Percentiles rank a stretch among this genome's conserved stretches.
These are phyloP conservation scores for Boeremia lycopersici DNA, from an alignment of 2,329 filamentous ascomycete genomes.

Conservation along the genomic window DNA sequence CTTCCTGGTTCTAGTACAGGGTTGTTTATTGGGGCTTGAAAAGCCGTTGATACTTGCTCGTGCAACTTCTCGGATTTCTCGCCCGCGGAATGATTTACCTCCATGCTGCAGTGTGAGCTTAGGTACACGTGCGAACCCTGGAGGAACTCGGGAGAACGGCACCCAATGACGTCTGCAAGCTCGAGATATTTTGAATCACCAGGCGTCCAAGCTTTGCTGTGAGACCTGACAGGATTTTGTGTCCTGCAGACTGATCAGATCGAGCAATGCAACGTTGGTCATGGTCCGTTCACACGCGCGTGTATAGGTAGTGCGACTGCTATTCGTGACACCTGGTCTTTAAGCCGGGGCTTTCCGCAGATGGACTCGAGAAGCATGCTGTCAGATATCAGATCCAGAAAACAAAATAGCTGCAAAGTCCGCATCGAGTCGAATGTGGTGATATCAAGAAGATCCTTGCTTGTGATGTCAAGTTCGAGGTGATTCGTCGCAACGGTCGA, in stretches of 20 bases:
- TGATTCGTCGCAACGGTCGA: constrained; percentile 5
- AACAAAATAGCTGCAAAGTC: not conserved
- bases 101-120: not conserved
- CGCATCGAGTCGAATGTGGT: not conserved
- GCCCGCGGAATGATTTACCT: constrained; percentile 5
- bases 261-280: not conserved
- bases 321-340: not conserved
- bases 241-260: constrained; percentile 9
- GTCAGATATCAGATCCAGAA: not conserved
- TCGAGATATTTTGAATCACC: constrained; percentile 1
- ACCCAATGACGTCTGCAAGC: not conserved
- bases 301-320: not conserved
- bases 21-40: constrained; percentile 3
- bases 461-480: not conserved
- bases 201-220: not conserved
- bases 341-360: constrained; percentile 13
- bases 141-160: not conserved
- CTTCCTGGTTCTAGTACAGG: not conserved
- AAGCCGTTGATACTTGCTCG: constrained; percentile 1
- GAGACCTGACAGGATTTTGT: not conserved
- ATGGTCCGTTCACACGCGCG: constrained; percentile 5
- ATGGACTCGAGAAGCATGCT: not conserved
- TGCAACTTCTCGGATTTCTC: not conserved
- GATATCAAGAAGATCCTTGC: not conserved
- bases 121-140: not conserved